Evolutionary conservation across 2,329 filamentous ascomycete genomes (phyloP), one percentile per base, ranked within the genome.

Genomic region (Cytospora schulzeri): DNA sequence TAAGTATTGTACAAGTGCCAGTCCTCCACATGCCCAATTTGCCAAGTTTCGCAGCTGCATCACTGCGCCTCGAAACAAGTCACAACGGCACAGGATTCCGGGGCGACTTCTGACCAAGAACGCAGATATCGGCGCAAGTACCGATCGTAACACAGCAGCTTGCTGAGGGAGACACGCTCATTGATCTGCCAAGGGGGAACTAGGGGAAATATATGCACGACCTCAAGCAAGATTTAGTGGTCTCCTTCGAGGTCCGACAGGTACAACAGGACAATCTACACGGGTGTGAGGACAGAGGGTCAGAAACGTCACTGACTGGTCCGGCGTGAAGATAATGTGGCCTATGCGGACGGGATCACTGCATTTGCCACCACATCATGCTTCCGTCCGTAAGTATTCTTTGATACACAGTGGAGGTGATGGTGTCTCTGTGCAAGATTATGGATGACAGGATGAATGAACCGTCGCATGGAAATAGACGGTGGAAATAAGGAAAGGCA

Each of bases 241-340:
- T 12, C 14, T 17, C 14, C 41, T 26, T 26, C 12, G 8, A 28
- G 12, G 56, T 62, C 56, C 52, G 53, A 60, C 64, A 56, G n/a
- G 64, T 63, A 48, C 60, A n/a, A 66, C 64, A 57, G 56, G 56
- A 57, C 41, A 66, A 38, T 63, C 52, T 41, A 7, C 50, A 14
- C 51, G 54, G 50, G 61, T 35, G 55, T 45, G 24, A 48, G 48
- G 48, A 35, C 57, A 58, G 35, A 41, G 17, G n/a, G 50, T 4
- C 3, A 4, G 52, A 15, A 6, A 8, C 26, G 17, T 4, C 28
- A 17, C 17, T 50, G 38, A 62, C 54, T 17, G 54, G 48, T 31
- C 31, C 28, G 14, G 31, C 45, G 22, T 26, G 3, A 50, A 50
- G 38, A 63, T 52, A 50, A 45, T 41, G 41, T 48, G 22, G 24